Evolutionary conservation across 805 yeast genomes (phyloP).

Genomic region (Teunomyces gatunensis): DNA sequence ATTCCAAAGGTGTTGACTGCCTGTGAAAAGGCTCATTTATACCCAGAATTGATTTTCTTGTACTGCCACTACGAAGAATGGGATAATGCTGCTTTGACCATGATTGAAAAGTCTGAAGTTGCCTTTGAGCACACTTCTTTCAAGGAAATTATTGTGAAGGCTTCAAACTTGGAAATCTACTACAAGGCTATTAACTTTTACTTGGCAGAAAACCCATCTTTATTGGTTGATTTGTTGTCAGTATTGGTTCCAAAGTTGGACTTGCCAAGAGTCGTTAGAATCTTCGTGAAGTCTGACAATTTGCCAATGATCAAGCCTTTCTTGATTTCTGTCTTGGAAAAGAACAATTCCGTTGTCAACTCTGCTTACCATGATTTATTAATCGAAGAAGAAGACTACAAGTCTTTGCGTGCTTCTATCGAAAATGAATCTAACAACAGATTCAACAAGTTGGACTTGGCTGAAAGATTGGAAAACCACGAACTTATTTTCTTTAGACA

Average conservation of each 20-base stretch:
- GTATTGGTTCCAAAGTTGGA: constrained; percentile 88
- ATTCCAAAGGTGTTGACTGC: constrained; percentile 96
- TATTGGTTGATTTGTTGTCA: constrained; percentile 80
- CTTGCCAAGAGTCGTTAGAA: constrained; percentile 89
- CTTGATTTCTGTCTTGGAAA: constrained; percentile 83
- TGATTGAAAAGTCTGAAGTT: constrained; percentile 92
- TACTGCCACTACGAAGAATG: constrained; percentile 98
- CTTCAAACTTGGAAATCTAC: constrained; percentile 92
- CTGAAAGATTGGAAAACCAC: constrained; percentile 89
- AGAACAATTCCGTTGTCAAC: constrained; percentile 88
- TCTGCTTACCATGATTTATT: constrained; percentile 92
- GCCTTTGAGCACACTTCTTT: constrained; percentile 92
- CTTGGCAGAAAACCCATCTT: constrained; percentile 86
- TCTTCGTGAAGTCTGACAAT: constrained; percentile 93
- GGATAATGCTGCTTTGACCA: constrained; percentile 96
- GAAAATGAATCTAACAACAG: constrained; percentile 77
- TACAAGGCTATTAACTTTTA: constrained; percentile 97
- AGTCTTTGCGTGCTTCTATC: constrained; percentile 80
- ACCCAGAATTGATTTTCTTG: constrained; percentile 94
- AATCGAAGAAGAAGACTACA: constrained; percentile 95
- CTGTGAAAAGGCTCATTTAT: constrained; percentile 87
- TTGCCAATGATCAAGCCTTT: constrained; percentile 95
- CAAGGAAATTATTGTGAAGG: constrained; percentile 93
- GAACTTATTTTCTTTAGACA: constrained; percentile 90
- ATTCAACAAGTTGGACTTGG: constrained; percentile 89